Base-by-base conservation (phyloP, 257 asterid genomes). In the Haberlea rhodopensis region DNA sequence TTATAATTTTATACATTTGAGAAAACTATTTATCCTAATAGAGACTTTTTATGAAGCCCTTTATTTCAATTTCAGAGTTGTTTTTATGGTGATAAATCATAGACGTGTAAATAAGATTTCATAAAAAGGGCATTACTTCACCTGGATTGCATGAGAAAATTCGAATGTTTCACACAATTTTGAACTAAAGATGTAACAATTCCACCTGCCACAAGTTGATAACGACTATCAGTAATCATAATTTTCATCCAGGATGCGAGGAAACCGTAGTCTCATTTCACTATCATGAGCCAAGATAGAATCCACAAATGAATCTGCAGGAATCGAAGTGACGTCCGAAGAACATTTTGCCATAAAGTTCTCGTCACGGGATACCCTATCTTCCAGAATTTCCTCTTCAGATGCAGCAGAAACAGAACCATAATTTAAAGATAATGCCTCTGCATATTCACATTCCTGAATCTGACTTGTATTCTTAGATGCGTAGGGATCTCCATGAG, bases 201-300 rank as follows among this genome's bases (percentile, higher is more conserved):
- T 16, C 18, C 20, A 28, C 3, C 13, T 32, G 40, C 24, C 2
- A 23, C 21, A 40, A 20, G 53, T 5, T 25, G 21, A 27, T 18
- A 24, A 45, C 37, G 53, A 25, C n/a, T n/a, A 49, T 81, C 76
- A 86, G 54, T 78, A 83, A 57, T 80, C 85, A 43, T 68, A 79
- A 57, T 60, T 78, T 16, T 75, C 95, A 67, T 73, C 82, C 45
- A 81, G 75, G 71, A 87, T 58, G 29, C 67, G 65, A 61, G 96
- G 92, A 81, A 87, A 89, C 64, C 77, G 89, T 63, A 77, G 77
- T 62, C 76, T 70, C 89, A 87, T 89, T 71, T 89, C 83, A 28
- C 65, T 71, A 62, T 91, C 95, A 61, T 76, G 84, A 62, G 95
- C 96, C 83, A 91, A 69, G 53, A 94, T 85, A 5, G 79, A 79